phyloP scores from a whole-genome alignment of 2,329 filamentous ascomycete genomes.

The Pestalotiopsis sp. region DNA sequence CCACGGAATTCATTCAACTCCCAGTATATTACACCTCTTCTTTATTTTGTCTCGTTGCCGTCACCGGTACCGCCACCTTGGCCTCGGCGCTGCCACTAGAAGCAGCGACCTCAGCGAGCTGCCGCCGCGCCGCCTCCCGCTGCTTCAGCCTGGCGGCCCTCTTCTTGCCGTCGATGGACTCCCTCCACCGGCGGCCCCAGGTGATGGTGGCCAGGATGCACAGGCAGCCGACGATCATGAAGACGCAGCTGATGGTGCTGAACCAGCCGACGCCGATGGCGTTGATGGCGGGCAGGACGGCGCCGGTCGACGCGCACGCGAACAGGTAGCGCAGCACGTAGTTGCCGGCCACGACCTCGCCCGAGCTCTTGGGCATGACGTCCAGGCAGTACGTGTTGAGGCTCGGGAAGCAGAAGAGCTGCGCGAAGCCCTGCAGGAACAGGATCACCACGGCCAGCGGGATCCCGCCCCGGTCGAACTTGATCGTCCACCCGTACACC shows the following conservation, averaged over 20 bases:
- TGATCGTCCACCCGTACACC: slow-evolving; percentile 59
- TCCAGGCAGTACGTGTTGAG: slow-evolving; percentile 83
- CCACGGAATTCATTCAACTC: too few relatives aligned
- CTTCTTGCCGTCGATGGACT: slow-evolving; percentile 33
- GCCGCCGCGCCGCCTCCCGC: slow-evolving; percentile 14
- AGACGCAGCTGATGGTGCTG: slow-evolving; percentile 55
- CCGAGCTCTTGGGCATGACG: slow-evolving; percentile 71
- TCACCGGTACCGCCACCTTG: neutral
- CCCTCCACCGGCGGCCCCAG: slow-evolving; percentile 43
- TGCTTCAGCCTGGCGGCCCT: slow-evolving; percentile 21
- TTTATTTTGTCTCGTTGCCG: neutral
- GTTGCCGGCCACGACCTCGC: slow-evolving; percentile 79
- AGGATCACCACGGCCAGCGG: slow-evolving; percentile 70
- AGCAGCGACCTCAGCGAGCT: neutral
- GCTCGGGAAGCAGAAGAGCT: slow-evolving; percentile 75
- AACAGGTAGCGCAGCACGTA: slow-evolving; percentile 79
- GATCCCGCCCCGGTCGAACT: slow-evolving; percentile 53
- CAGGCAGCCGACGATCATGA: slow-evolving; percentile 39
- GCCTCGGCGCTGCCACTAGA: neutral
- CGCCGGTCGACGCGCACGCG: slow-evolving; percentile 70
- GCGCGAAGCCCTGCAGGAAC: slow-evolving; percentile 74
- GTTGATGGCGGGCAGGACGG: slow-evolving; percentile 74
- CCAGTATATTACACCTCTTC: neutral
- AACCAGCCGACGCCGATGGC: slow-evolving; percentile 82
- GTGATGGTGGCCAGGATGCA: slow-evolving; percentile 40